Conservation (phyloP, 2,329 filamentous ascomycete genomes). For the Colletotrichum higginsianum region DNA sequence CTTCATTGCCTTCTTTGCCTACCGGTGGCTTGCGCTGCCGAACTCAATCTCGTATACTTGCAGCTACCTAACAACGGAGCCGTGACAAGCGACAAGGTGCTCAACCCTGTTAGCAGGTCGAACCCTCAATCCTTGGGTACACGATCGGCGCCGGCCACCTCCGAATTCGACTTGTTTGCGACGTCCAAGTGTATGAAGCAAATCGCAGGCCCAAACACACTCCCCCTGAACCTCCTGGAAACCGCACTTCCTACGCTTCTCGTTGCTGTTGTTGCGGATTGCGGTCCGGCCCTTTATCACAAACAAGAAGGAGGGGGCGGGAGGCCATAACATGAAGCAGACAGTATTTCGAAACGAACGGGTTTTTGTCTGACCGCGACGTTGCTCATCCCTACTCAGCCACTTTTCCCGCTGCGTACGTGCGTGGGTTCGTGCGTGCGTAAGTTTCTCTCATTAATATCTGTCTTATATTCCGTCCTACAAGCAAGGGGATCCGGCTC, state of each 20-base stretch:
- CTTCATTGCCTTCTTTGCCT: not conserved
- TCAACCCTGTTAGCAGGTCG: not conserved
- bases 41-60: not conserved
- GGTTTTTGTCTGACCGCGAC: not conserved
- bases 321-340: not conserved
- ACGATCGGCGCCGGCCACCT: slow-evolving; percentile 5
- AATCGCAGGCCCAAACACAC: slow-evolving; percentile 31
- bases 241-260: slow-evolving; percentile 12
- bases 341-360: slow-evolving; percentile 16
- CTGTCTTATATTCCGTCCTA: too few relatives aligned
- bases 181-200: slow-evolving; percentile 24
- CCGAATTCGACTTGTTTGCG: slow-evolving; percentile 23
- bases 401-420: slow-evolving; percentile 8
- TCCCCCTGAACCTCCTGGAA: slow-evolving; percentile 31
- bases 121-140: not conserved
- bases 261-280: not conserved
- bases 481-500: not conserved
- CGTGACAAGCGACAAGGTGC: not conserved
- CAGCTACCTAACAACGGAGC: not conserved
- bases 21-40: not conserved
- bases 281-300: not conserved
- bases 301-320: not conserved
- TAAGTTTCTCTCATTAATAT: not conserved
- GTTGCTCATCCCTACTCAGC: slow-evolving; percentile 15
- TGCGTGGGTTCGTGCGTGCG: slow-evolving; percentile 5